Evolutionary conservation across 306 rosid species (phyloP).

Genomic region (Benincasa hispida): DNA sequence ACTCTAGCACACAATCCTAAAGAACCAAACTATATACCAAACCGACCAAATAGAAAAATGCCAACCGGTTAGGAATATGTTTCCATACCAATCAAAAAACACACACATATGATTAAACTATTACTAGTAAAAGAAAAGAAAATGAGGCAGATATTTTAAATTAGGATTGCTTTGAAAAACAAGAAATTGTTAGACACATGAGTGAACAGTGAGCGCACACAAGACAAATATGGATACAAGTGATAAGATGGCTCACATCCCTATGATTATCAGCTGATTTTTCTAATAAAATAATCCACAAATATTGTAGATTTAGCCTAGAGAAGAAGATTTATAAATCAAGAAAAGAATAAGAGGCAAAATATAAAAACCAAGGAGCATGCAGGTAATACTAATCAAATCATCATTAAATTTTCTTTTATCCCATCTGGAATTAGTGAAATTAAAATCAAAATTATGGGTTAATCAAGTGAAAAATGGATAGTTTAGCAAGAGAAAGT

Average conservation of each 20-base stretch:
- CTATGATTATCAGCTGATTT: neutral
- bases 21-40: neutral
- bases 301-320: neutral
- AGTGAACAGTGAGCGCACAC: neutral
- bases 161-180: neutral
- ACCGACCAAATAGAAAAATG: neutral
- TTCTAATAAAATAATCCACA: neutral
- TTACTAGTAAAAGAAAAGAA: neutral
- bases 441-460: neutral
- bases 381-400: neutral
- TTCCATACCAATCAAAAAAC: neutral
- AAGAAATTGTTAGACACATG: conserved; percentile 1
- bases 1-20: neutral
- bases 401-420: neutral
- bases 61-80: neutral
- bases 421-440: too few relatives aligned
- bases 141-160: neutral
- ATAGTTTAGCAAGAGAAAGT: too few relatives aligned
- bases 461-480: too few relatives aligned
- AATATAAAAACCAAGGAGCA: neutral
- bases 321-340: neutral
- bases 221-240: neutral
- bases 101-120: neutral
- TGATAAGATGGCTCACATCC: neutral
- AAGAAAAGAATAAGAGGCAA: neutral